Conservation (phyloP, 106 monocot genomes). For the Dendrobium chrysotoxum region DNA sequence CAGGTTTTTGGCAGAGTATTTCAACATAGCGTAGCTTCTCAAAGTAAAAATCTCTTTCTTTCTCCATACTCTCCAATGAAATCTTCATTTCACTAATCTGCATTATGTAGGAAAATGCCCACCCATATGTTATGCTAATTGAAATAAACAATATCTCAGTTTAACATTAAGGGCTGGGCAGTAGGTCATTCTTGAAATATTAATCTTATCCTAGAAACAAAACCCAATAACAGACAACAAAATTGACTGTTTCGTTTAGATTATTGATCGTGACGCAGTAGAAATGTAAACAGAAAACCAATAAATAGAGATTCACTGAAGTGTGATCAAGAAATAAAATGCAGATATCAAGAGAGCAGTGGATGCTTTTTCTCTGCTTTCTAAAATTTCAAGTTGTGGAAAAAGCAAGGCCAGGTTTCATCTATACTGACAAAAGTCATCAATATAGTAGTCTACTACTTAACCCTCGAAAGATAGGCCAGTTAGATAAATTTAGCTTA, state of each 20-base stretch:
- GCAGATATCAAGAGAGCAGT: background rate
- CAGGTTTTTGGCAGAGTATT: constrained; percentile 73
- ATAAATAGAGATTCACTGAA: background rate
- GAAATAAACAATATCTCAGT: background rate
- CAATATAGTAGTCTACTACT: background rate
- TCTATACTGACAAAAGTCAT: background rate
- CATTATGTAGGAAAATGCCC: background rate
- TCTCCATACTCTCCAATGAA: constrained; percentile 43
- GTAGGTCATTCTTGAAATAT: background rate
- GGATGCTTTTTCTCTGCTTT: background rate
- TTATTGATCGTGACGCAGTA: background rate
- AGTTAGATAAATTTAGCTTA: background rate
- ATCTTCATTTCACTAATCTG: constrained; percentile 48
- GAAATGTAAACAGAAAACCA: background rate
- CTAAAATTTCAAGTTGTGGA: background rate
- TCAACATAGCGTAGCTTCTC: constrained; percentile 57
- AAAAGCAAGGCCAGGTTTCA: background rate
- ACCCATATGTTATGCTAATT: background rate
- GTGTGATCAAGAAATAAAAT: background rate
- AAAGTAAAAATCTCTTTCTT: constrained; percentile 75
- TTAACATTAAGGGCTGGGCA: background rate
- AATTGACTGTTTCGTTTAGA: background rate
- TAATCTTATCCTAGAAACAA: background rate
- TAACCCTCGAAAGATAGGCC: background rate
- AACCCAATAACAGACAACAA: background rate